Evolutionary conservation across 805 yeast species (phyloP).

Genomic region (Teunomyces barrocoloradensis): DNA sequence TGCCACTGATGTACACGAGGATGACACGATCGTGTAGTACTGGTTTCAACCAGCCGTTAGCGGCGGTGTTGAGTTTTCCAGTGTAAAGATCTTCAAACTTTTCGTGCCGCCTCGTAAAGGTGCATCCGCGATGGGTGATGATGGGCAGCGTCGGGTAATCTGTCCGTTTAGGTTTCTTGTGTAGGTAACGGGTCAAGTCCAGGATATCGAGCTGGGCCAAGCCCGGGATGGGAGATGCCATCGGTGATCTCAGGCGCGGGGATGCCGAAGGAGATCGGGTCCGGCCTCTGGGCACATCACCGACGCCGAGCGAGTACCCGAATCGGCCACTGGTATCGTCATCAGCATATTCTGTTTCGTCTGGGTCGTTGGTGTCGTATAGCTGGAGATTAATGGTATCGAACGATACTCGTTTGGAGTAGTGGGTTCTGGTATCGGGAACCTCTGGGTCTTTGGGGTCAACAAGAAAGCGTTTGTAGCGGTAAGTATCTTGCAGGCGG

Average conservation of each 20-base stretch:
- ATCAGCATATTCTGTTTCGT: constrained; percentile 5
- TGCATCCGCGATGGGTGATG: constrained; percentile 39
- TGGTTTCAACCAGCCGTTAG: constrained; percentile 19
- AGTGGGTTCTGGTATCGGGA: constrained; percentile 11
- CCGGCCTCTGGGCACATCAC: constrained; percentile 5
- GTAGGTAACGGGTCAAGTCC: constrained; percentile 7
- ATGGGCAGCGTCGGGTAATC: constrained; percentile 41
- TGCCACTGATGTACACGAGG: constrained; percentile 64
- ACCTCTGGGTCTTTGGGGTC: constrained; percentile 11
- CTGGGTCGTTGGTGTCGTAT: constrained; percentile 23
- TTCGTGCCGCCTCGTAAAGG: constrained; percentile 46
- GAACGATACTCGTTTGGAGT: constrained; percentile 45
- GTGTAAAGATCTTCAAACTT: constrained; percentile 47
- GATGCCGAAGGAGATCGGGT: constrained; percentile 7
- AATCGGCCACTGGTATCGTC: neutral
- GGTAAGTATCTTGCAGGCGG: constrained; percentile 21
- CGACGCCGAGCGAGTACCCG: neutral
- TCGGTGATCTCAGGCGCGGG: constrained; percentile 8
- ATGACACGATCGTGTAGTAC: constrained; percentile 53
- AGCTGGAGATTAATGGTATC: constrained; percentile 47
- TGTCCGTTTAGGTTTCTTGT: constrained; percentile 10
- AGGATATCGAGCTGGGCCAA: constrained; percentile 5
- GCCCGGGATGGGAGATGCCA: constrained; percentile 6
- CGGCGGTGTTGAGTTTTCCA: constrained; percentile 27
- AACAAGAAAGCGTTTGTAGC: constrained; percentile 17